Percentiles rank a stretch among this genome's conserved stretches.
Evolutionary conservation across 2,329 filamentous ascomycete genomes (phyloP).

Genomic region (Apiospora rasikravindrae): DNA sequence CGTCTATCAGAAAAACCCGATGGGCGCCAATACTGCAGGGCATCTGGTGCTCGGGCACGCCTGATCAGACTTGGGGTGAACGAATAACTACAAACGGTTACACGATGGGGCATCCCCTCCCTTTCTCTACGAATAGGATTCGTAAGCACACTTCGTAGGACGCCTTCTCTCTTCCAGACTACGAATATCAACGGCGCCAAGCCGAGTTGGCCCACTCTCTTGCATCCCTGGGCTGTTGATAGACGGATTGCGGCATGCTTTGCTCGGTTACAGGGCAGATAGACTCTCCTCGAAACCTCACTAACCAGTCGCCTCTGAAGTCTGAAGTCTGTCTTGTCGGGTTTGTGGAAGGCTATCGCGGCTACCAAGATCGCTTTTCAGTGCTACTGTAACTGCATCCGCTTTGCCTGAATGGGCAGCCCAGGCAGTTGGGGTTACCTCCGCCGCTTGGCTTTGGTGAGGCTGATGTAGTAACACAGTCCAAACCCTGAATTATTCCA

Average conservation of each 20-base stretch:
- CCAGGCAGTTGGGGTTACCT: neutral
- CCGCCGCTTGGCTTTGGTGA: neutral
- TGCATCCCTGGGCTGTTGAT: neutral
- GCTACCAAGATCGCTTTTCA: neutral
- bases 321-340: neutral
- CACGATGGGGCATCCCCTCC: neutral
- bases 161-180: too few relatives aligned
- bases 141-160: neutral
- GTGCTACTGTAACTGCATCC: neutral
- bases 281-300: neutral
- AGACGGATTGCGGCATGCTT: neutral
- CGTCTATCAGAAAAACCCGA: neutral
- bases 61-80: neutral
- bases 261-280: neutral
- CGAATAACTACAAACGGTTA: neutral
- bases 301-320: neutral
- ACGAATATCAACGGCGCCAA: neutral
- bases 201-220: neutral
- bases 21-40: neutral
- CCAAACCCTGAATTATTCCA: neutral
- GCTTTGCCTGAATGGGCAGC: neutral
- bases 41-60: conserved; percentile 2
- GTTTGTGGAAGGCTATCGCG: neutral
- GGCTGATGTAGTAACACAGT: neutral
- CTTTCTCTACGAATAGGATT: neutral